phyloP scores from a whole-genome alignment of 345 rosid species.

The Jatropha curcas region DNA sequence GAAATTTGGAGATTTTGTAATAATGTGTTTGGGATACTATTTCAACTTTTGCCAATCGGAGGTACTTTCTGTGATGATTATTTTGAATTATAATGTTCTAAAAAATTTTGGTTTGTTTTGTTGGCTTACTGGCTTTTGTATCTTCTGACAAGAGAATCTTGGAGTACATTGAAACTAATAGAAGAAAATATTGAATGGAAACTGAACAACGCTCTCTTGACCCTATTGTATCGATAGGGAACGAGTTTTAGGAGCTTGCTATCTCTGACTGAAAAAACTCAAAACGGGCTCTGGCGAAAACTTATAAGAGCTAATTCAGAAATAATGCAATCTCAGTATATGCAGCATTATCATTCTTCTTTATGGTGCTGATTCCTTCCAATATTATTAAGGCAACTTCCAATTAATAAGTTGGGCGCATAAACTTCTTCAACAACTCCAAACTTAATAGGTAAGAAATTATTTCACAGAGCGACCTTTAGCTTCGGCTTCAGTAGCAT shows the following conservation, averaged over 20 bases:
- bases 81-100: slow-evolving; percentile 4
- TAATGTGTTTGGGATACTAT: slow-evolving; percentile 81
- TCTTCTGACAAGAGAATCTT: slow-evolving; percentile 51
- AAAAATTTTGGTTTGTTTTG: slow-evolving; percentile 8
- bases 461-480: slow-evolving; percentile 17
- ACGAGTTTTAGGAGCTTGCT: slow-evolving; percentile 49
- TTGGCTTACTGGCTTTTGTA: slow-evolving; percentile 25
- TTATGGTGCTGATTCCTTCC: background rate
- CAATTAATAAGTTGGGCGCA: background rate
- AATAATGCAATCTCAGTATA: slow-evolving; percentile 79
- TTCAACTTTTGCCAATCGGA: slow-evolving; percentile 85
- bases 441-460: slow-evolving; percentile 17
- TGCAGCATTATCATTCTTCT: slow-evolving; percentile 27
- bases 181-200: slow-evolving; percentile 59
- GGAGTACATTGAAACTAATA: slow-evolving; percentile 54
- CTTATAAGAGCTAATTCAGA: slow-evolving; percentile 68
- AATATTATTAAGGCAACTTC: background rate
- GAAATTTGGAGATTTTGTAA: slow-evolving; percentile 63
- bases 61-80: slow-evolving; percentile 21
- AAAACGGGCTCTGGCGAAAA: slow-evolving; percentile 69
- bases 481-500: no score
- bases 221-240: slow-evolving; percentile 85
- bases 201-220: slow-evolving; percentile 63
- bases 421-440: background rate
- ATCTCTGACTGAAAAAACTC: slow-evolving; percentile 55